Evolutionary conservation across 805 yeast species (phyloP), one percentile per base, ranked within the genome.

Genomic region (Candida quercuum): DNA sequence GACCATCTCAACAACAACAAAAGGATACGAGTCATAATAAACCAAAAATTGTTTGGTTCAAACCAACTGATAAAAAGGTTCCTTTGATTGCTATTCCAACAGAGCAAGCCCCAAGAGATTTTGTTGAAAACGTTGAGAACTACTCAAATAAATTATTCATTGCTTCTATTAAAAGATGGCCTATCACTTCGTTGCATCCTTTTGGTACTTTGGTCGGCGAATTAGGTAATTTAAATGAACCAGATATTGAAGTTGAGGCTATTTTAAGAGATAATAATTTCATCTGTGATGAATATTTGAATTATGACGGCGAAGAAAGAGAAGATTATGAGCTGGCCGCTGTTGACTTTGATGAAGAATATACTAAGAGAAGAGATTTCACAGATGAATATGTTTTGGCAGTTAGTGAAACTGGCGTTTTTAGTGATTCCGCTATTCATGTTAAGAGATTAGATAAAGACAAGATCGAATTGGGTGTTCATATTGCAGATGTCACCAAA

Each of bases 21-120:
- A 33, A 48, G 42, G 30, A 48, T 23, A 19, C 50, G 45, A 28
- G 48, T 43, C 34, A 46, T 38, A 41, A 55, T 10, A 75, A 76
- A 30, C 99, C 99, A 24, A 93, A 93, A 58, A 93, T 93, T 67
- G 97, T 93, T 24, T 93, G 99, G 99, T 93, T 93, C 61, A 93
- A 93, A 59, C 99, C 99, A 27, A 89, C 96, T 1, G 99, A 93
- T 59, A 93, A 93, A 64, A 86, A 95, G 46, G 99, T 93, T 16
- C 99, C 99, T 5, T 71, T 93, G 46, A 89, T 93, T 67, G 99
- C 99, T 13, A 93, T 93, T 46, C 99, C 99, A 28, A 93, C 97
- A 2, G 99, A 93, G 54, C 96, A 93, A 60, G 99, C 96, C 0
- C 99, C 99, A 24, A 76, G 74, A 41, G 98, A 91, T 60, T 91